A percentile compares a stretch with the other conserved stretches of the same genome.
phyloP scores from a whole-genome alignment of 2,329 filamentous ascomycete genomes.

The Madurella mycetomatis region DNA sequence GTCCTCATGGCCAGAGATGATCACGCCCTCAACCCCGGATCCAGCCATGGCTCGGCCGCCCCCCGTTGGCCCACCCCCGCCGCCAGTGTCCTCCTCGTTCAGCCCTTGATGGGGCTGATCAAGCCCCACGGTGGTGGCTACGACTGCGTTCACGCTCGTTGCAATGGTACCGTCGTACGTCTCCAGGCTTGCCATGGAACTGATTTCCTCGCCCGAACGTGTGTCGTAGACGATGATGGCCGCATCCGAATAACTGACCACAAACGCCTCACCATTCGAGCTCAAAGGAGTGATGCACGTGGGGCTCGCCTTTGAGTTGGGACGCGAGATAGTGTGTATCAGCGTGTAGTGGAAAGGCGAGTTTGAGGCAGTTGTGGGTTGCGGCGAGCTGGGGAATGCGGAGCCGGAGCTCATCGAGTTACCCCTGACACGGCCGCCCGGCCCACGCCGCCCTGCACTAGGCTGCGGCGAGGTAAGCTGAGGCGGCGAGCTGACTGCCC shows the following conservation, averaged over 20 bases:
- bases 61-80: slow-evolving; percentile 74
- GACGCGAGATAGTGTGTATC: slow-evolving; percentile 76
- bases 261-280: slow-evolving; percentile 76
- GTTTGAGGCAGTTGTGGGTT: slow-evolving; percentile 78
- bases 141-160: slow-evolving; percentile 85
- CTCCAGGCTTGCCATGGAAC: slow-evolving; percentile 87
- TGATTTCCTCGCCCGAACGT: slow-evolving; percentile 82
- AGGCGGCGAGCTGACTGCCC: slow-evolving; percentile 89
- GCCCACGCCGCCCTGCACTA: slow-evolving; percentile 55
- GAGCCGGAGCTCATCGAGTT: slow-evolving; percentile 95
- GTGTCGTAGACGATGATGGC: slow-evolving; percentile 91
- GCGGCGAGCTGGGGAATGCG: slow-evolving; percentile 83
- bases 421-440: slow-evolving; percentile 67
- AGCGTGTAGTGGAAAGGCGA: slow-evolving; percentile 86
- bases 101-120: slow-evolving; percentile 64
- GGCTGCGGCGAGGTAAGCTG: slow-evolving; percentile 78
- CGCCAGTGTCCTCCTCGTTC: slow-evolving; percentile 67
- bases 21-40: slow-evolving; percentile 82
- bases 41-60: slow-evolving; percentile 61
- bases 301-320: slow-evolving; percentile 66
- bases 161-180: slow-evolving; percentile 80
- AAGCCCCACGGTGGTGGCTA: slow-evolving; percentile 77
- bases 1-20: slow-evolving; percentile 96
- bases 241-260: slow-evolving; percentile 88
- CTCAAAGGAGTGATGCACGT: slow-evolving; percentile 93